These are phyloP conservation scores for Stylosanthes scabra DNA, from an alignment of 331 rosid species.

Conservation along the genomic window DNA sequence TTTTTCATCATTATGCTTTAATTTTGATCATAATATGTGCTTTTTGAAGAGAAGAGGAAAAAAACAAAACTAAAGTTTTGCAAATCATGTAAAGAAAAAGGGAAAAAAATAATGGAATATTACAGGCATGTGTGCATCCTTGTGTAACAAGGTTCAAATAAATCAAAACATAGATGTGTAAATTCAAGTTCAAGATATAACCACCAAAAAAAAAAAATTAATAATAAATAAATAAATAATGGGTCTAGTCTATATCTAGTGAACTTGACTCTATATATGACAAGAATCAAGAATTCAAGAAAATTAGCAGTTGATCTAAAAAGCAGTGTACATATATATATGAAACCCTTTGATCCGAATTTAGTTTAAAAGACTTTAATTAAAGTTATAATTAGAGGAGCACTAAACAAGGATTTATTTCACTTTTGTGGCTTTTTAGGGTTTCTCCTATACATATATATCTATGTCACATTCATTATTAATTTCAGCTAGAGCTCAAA, in stretches of 20 bases:
- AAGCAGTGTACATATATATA: constrained; percentile 33
- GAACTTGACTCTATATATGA: too few species aligned
- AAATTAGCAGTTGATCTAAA: constrained; percentile 6
- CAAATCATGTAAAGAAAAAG: constrained; percentile 45
- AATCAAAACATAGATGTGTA: constrained; percentile 24
- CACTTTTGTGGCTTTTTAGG: constrained; percentile 43
- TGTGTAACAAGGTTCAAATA: constrained; percentile 40
- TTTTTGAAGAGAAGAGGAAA: constrained; percentile 36
- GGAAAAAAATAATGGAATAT: constrained; percentile 39
- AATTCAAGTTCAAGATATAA: constrained; percentile 8
- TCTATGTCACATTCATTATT: neutral
- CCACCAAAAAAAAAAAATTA: too few species aligned
- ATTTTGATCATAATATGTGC: constrained; percentile 57
- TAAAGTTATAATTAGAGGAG: constrained; percentile 28
- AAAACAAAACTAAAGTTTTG: constrained; percentile 41
- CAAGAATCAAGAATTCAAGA: constrained; percentile 16
- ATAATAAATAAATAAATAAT: too few species aligned
- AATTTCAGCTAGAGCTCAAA: constrained; percentile 2
- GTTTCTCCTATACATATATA: constrained; percentile 30
- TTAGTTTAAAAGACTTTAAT: constrained; percentile 10
- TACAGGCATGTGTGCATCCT: constrained; percentile 62
- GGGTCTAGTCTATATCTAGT: neutral
- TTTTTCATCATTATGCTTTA: constrained; percentile 60
- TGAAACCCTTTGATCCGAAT: constrained; percentile 20
- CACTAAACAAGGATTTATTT: constrained; percentile 42